These are phyloP conservation scores for Umbelopsis sp. DNA, from an alignment of 192 early-diverging fungal species.

Conservation along the genomic window DNA sequence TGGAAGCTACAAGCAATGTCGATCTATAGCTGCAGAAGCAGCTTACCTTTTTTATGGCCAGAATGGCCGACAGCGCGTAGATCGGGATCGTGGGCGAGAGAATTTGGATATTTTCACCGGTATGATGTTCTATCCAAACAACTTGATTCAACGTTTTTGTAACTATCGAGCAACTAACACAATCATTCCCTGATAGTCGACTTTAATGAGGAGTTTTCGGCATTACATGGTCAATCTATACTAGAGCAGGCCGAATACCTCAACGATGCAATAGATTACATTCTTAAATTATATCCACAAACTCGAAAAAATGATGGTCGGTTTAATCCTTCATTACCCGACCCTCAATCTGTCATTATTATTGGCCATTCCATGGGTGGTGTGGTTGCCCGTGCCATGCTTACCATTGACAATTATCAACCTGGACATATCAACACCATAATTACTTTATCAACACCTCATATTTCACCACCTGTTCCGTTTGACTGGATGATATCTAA, in stretches of 20 bases:
- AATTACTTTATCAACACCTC: constrained; percentile 89
- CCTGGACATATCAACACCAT: constrained; percentile 77
- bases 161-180: too few relatives aligned
- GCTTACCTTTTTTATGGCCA: constrained; percentile 57
- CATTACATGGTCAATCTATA: constrained; percentile 81
- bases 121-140: constrained; percentile 2
- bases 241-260: constrained; percentile 86
- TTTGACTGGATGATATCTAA: constrained; percentile 64
- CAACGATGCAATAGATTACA: constrained; percentile 78
- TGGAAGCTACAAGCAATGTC: constrained; percentile 88
- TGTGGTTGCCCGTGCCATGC: constrained; percentile 83
- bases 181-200: constrained; percentile 63
- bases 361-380: constrained; percentile 97
- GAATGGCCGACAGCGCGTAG: constrained; percentile 25
- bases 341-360: constrained; percentile 77
- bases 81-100: constrained; percentile 33
- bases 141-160: background rate
- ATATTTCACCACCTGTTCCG: constrained; percentile 75
- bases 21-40: constrained; percentile 81
- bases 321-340: constrained; percentile 25
- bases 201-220: constrained; percentile 90
- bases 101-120: constrained; percentile 61
- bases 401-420: constrained; percentile 69
- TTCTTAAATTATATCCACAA: constrained; percentile 68
- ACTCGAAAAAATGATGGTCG: constrained; percentile 32